phyloP scores from a whole-genome alignment of 208 protist genomes.

The Leptomonas seymouri region DNA sequence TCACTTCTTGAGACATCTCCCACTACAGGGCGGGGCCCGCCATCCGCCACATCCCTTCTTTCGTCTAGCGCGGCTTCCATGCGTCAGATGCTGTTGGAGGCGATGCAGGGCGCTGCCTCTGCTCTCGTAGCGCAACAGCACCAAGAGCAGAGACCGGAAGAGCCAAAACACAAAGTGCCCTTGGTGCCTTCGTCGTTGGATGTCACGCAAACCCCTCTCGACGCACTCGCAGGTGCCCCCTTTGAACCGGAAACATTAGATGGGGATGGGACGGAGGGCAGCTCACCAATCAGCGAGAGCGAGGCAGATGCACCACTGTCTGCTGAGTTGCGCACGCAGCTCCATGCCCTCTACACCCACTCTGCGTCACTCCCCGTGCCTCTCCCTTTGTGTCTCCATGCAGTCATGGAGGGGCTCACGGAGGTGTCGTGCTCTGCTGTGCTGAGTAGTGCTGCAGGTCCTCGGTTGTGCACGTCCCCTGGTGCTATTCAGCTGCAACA shows the following conservation, averaged over 20 bases:
- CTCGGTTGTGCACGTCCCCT: no score
- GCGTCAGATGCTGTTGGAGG: constrained; percentile 34
- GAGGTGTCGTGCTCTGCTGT: not conserved
- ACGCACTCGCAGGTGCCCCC: not conserved
- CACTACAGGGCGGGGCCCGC: not conserved
- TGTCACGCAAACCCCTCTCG: not conserved
- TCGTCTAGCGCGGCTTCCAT: constrained; percentile 14
- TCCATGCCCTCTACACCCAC: constrained; percentile 23
- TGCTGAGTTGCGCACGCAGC: constrained; percentile 17
- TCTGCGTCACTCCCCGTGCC: constrained; percentile 19
- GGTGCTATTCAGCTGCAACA: not conserved
- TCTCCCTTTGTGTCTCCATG: constrained; percentile 29
- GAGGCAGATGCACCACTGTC: constrained; percentile 26
- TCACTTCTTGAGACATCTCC: constrained; percentile 30
- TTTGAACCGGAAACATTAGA: no score
- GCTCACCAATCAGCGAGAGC: not conserved
- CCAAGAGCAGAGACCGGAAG: not conserved
- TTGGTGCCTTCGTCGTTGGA: not conserved
- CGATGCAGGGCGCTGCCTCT: constrained; percentile 28
- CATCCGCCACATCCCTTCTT: not conserved
- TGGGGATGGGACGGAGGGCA: not conserved
- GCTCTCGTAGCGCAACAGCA: constrained; percentile 18
- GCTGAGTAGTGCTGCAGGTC: not conserved
- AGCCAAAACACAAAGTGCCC: not conserved
- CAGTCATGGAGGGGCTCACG: constrained; percentile 25